Evolutionary conservation across 495 filamentous ascomycete genomes (phyloP).

Genomic region (Tirmania nivea): DNA sequence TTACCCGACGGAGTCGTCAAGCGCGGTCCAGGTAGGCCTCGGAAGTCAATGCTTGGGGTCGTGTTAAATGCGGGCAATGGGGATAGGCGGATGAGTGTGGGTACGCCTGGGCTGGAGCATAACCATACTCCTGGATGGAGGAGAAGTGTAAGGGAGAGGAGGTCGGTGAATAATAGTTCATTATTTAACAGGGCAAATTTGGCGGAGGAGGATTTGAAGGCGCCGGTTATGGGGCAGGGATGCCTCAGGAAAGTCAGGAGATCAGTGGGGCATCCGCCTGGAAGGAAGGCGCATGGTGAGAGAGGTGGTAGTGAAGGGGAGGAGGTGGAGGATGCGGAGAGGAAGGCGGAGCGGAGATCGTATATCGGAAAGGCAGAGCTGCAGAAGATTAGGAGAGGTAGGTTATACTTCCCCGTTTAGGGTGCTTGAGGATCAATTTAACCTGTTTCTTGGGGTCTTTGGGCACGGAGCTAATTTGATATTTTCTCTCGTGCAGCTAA

Average conservation of each 20-base stretch:
- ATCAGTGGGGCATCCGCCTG: not conserved
- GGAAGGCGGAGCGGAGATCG: not conserved
- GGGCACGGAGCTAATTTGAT: not conserved
- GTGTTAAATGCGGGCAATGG: not conserved
- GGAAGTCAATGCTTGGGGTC: not conserved
- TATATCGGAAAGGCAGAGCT: not conserved
- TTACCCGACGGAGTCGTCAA: not conserved
- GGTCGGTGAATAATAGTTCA: not conserved
- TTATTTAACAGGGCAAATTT: not conserved
- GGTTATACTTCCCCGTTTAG: not conserved
- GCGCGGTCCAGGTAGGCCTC: not conserved
- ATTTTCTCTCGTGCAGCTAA: not conserved
- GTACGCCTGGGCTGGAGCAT: not conserved
- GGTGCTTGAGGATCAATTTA: not conserved
- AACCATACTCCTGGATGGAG: not conserved
- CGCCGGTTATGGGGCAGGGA: not conserved
- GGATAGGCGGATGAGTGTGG: not conserved
- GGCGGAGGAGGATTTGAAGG: not conserved
- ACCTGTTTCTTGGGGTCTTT: not conserved
- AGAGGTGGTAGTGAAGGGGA: not conserved
- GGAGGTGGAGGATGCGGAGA: not conserved
- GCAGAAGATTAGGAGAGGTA: not conserved
- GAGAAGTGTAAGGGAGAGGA: not conserved
- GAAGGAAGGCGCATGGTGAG: not conserved
- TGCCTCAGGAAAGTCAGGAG: not conserved